Conservation (phyloP, 208 protist species). For the Trypanosoma scelopori region DNA sequence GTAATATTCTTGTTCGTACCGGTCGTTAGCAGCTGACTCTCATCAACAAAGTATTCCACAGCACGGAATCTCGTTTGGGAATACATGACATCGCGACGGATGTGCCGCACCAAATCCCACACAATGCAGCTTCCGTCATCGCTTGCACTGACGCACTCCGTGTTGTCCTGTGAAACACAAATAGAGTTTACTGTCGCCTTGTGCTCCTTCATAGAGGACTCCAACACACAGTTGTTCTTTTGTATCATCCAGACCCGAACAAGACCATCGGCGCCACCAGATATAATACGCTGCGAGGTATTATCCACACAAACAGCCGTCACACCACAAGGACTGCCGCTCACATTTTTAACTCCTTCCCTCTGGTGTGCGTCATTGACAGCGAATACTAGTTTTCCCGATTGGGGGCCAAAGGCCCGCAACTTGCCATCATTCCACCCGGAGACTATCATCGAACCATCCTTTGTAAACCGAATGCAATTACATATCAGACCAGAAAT, state of each 20-base stretch:
- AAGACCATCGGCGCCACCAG: slow-evolving; percentile 92
- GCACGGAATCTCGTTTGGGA: slow-evolving; percentile 94
- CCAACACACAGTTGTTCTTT: slow-evolving; percentile 77
- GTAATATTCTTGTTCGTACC: slow-evolving; percentile 93
- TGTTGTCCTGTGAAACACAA: slow-evolving; percentile 81
- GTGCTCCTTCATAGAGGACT: slow-evolving; percentile 96
- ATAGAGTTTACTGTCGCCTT: slow-evolving; percentile 92
- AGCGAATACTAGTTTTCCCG: slow-evolving; percentile 94
- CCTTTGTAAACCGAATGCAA: slow-evolving; percentile 90
- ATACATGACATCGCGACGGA: slow-evolving; percentile 95
- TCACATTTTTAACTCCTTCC: slow-evolving; percentile 65
- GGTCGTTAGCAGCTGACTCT: slow-evolving; percentile 94
- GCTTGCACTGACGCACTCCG: slow-evolving; percentile 91
- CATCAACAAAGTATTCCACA: slow-evolving; percentile 89
- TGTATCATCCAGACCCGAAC: slow-evolving; percentile 90
- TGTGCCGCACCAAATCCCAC: slow-evolving; percentile 92
- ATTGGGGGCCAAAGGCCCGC: slow-evolving; percentile 94
- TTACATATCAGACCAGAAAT: slow-evolving; percentile 92
- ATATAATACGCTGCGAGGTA: slow-evolving; percentile 71
- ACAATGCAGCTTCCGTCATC: slow-evolving; percentile 96
- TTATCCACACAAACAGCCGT: slow-evolving; percentile 88
- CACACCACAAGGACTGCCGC: slow-evolving; percentile 63
- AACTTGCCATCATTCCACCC: slow-evolving; percentile 96
- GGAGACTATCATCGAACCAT: slow-evolving; percentile 92
- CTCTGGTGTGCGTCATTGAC: slow-evolving; percentile 96